Percentiles rank a stretch among this genome's conserved stretches.
Conservation (phyloP, 1,139 yeast genomes). For the Starmera stellimalicola region DNA sequence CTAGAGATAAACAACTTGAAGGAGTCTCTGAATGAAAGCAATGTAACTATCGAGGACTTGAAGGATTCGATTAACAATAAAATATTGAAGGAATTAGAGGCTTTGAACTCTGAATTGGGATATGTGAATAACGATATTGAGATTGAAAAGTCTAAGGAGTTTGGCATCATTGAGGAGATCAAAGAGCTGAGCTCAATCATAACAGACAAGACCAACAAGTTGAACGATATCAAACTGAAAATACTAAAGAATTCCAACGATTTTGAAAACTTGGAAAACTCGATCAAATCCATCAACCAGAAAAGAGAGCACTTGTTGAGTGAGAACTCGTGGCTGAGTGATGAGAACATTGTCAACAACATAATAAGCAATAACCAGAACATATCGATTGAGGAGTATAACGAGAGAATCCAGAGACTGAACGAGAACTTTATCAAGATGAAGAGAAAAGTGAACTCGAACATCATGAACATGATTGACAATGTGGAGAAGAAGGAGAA, state of each 20-base stretch:
- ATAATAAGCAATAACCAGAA: conserved; percentile 51
- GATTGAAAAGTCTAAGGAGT: conserved; percentile 50
- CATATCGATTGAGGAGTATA: conserved; percentile 54
- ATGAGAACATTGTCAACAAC: conserved; percentile 43
- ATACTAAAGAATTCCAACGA: conserved; percentile 57
- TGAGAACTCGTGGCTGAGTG: conserved; percentile 68
- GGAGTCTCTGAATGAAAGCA: conserved; percentile 31
- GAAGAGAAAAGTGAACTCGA: conserved; percentile 77
- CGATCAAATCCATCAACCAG: conserved; percentile 31
- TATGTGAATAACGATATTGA: conserved; percentile 38
- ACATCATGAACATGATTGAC: conserved; percentile 91
- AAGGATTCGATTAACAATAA: conserved; percentile 24
- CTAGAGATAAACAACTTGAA: conserved; percentile 42
- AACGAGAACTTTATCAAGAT: conserved; percentile 60
- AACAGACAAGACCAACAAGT: conserved; percentile 39
- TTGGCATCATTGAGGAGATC: conserved; percentile 74
- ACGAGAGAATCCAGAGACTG: conserved; percentile 47
- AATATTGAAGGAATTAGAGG: conserved; percentile 23
- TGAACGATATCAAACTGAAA: conserved; percentile 43
- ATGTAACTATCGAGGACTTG: conserved; percentile 31
- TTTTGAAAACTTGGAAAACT: conserved; percentile 44
- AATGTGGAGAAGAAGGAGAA: conserved; percentile 85
- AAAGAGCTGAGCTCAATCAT: conserved; percentile 49
- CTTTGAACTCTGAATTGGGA: conserved; percentile 24
- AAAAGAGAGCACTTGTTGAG: conserved; percentile 40